Base-by-base conservation (phyloP, 192 early-diverging fungal species). In the Backusella psychrophila region DNA sequence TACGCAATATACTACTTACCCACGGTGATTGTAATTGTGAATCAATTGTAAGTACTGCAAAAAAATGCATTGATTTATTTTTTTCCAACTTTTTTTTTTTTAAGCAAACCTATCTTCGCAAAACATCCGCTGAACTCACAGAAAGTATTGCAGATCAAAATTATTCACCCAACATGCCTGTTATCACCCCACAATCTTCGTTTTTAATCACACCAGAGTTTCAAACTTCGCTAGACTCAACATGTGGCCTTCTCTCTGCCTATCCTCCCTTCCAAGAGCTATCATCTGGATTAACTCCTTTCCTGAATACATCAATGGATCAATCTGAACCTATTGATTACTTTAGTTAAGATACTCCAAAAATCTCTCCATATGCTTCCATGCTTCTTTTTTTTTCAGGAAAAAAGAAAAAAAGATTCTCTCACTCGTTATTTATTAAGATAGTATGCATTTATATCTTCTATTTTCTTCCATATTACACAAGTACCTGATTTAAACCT, bases 1-100 rank as follows among this genome's bases (percentile, higher is more conserved):
- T 82, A 35, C 77, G 76, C 21, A 78, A 82, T 21, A 69, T 78
- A 34, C 69, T 82, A 9, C 63, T 82, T 9, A 31, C 80, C 1
- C 77, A 82, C 35, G 31, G 80, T 6, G 66, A 72, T 21, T 82
- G 80, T 8, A 71, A 77, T 14, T 82, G 80, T 33, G 46, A 69
- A 17, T 66, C 73, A 17, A 74, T 82, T 19, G 69, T 71, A 71
- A 42, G 69, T 71, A 34, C 0, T 15, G 29, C 26, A 6, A 63
- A 19, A 29, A 29, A 14, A 33, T 33, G 33, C 66, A 29, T 66
- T 66, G 26, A 34, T 29, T 63, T 17, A 63, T 63, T 6, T 29
- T 0, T 29, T 66, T 29, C 33, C 33, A 33, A 33, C 33, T 15
- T 2, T 8, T 56, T 53, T 53, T 52, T 19, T 52, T 52, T 52